These are phyloP conservation scores for Gynandropsis gynandra DNA, from an alignment of 345 rosid genomes.

Conservation along the genomic window DNA sequence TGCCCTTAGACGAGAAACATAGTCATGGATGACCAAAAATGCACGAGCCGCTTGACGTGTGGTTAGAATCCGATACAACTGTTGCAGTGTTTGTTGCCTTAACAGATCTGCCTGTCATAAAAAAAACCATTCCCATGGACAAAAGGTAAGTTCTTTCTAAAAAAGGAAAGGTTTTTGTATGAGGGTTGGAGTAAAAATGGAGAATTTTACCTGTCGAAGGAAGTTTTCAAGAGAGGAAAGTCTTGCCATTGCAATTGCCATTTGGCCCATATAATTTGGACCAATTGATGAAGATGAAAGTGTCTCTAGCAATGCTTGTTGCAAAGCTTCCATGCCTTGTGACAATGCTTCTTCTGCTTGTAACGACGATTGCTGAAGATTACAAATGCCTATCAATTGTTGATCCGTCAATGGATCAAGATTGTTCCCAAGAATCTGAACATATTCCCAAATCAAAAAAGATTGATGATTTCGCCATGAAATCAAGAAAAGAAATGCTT, in stretches of 20 bases:
- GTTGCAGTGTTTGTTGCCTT: constrained; percentile 89
- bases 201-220: constrained; percentile 70
- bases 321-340: constrained; percentile 96
- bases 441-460: too few species aligned
- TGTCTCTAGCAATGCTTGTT: constrained; percentile 78
- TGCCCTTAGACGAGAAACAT: constrained; percentile 72
- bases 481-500: not conserved
- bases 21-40: constrained; percentile 70
- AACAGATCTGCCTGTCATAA: constrained; percentile 86
- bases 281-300: constrained; percentile 63
- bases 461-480: not conserved
- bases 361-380: constrained; percentile 91
- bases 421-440: constrained; percentile 77
- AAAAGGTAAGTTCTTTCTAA: too few species aligned
- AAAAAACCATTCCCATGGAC: too few species aligned
- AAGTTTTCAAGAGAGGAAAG: constrained; percentile 82
- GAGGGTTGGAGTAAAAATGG: too few species aligned
- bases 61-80: constrained; percentile 74
- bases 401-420: constrained; percentile 88
- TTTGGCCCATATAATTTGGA: constrained; percentile 83
- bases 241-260: constrained; percentile 89
- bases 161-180: not conserved
- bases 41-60: constrained; percentile 90
- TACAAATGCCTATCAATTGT: constrained; percentile 87
- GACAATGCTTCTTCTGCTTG: constrained; percentile 97